Percentiles rank a stretch among this genome's conserved stretches.
phyloP scores from a whole-genome alignment of 345 rosid species.

The Erodium maritimum region DNA sequence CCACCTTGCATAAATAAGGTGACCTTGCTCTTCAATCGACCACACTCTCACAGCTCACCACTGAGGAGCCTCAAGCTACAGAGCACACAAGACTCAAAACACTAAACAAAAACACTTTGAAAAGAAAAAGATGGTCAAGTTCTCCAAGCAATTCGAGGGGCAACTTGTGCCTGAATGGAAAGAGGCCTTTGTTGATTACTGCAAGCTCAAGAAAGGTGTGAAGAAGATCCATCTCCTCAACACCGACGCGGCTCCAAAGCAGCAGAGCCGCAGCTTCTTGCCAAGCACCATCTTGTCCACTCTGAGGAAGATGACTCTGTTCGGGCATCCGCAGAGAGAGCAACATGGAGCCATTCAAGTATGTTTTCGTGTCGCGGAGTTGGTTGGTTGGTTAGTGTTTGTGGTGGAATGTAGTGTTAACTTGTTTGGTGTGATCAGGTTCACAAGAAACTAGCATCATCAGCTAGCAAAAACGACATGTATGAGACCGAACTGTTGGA shows the following conservation, averaged over 20 bases:
- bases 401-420: neutral
- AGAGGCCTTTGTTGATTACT: constrained; percentile 92
- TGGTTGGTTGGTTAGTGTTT: no score
- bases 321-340: constrained; percentile 31
- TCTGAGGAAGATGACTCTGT: constrained; percentile 31
- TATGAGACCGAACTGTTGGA: constrained; percentile 84
- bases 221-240: constrained; percentile 29
- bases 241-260: neutral
- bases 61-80: neutral
- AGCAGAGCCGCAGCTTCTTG: no score
- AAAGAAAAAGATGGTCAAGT: constrained; percentile 61
- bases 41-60: neutral
- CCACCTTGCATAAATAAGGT: neutral
- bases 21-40: neutral
- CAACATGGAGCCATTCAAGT: constrained; percentile 60
- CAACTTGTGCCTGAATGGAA: constrained; percentile 98
- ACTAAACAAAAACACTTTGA: neutral
- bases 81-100: no score
- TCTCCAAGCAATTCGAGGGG: constrained; percentile 81
- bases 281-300: constrained; percentile 38
- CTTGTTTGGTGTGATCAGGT: constrained; percentile 33
- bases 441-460: constrained; percentile 62
- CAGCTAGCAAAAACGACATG: constrained; percentile 46
- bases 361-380: no score
- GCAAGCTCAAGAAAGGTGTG: constrained; percentile 78